These are phyloP conservation scores for Hamiltosporidium tvaerminnensis DNA, from an alignment of 371 early-diverging fungal genomes.

Conservation along the genomic window DNA sequence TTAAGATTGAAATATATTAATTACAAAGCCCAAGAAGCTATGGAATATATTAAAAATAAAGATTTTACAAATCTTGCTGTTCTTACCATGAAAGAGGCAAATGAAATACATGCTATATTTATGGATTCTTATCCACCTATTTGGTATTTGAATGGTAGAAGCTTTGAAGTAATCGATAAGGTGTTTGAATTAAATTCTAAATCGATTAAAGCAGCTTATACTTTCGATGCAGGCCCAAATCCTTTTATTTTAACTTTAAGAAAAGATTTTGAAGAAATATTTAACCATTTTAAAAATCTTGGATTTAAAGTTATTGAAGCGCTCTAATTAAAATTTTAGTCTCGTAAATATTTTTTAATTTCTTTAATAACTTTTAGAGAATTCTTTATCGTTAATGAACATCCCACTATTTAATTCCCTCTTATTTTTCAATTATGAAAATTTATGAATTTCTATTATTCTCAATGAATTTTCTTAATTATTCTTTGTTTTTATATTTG, in stretches of 20 bases:
- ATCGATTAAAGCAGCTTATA: conserved; percentile 55
- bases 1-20: conserved; percentile 67
- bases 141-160: conserved; percentile 77
- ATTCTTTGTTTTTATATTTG: too few species aligned
- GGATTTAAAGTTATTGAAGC: too few species aligned
- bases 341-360: too few species aligned
- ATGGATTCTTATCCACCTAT: conserved; percentile 78
- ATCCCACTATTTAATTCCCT: too few species aligned
- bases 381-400: too few species aligned
- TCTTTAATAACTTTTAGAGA: too few species aligned
- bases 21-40: conserved; percentile 66
- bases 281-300: not conserved
- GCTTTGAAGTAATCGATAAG: conserved; percentile 65
- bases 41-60: conserved; percentile 61
- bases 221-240: conserved; percentile 87
- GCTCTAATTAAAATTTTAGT: too few species aligned
- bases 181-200: conserved; percentile 67
- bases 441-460: too few species aligned
- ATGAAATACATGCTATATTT: conserved; percentile 89
- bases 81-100: conserved; percentile 84
- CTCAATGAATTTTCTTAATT: too few species aligned
- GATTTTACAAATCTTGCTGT: conserved; percentile 76
- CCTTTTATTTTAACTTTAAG: conserved; percentile 62
- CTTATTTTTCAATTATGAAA: too few species aligned
- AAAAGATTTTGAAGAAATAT: conserved; percentile 16